Evolutionary conservation across 352 stramenopile species (phyloP), one percentile per base, ranked within the genome.

Genomic region (Pythium myriotylum): DNA sequence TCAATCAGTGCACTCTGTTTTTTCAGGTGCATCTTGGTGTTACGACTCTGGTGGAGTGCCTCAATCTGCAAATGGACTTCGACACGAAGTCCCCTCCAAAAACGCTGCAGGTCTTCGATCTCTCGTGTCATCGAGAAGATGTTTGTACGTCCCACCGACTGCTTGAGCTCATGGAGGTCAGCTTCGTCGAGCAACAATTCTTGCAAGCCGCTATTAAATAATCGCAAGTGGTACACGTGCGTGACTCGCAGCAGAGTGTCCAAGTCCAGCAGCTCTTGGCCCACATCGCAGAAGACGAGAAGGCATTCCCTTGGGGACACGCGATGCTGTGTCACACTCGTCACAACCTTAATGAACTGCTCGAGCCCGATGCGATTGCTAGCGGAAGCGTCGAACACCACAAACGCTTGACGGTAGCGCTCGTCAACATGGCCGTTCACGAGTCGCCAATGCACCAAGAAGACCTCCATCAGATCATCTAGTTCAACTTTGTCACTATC

Each of bases 311-410:
- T 66, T 5, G 72, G 51, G 1, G 69, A 74, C 4, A 92, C 63
- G 6, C 71, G 67, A 20, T 75, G 65, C 16, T 70, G 70, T 3
- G 79, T 89, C 23, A 89, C 79, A 17, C 70, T 73, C n/a, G 67
- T 87, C 10, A 91, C 76, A 56, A 92, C 82, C 54, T 88, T 84
- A 54, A 76, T 71, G 46, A 92, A 92, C 63, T 90, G 74, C 13
- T 91, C 79, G 54, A 89, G 65, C 7, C 81, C 83, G 19, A 92
- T 85, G 12, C 67, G 73, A 43, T 77, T 65, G 23, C 74, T 75
- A 17, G 75, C 71, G 4, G 74, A 43, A 1, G 59, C 14, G 54
- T 88, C 78, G 23, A 70, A 59, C 10, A 61, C 45, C 23, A 63
- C 61, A 51, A 92, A 85, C 17, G 76, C 76, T 41, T 84, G 73